Percentiles rank a stretch among this genome's conserved stretches.
Evolutionary conservation across 352 stramenopile genomes (phyloP).

Genomic region (Ophiocytium majus): DNA sequence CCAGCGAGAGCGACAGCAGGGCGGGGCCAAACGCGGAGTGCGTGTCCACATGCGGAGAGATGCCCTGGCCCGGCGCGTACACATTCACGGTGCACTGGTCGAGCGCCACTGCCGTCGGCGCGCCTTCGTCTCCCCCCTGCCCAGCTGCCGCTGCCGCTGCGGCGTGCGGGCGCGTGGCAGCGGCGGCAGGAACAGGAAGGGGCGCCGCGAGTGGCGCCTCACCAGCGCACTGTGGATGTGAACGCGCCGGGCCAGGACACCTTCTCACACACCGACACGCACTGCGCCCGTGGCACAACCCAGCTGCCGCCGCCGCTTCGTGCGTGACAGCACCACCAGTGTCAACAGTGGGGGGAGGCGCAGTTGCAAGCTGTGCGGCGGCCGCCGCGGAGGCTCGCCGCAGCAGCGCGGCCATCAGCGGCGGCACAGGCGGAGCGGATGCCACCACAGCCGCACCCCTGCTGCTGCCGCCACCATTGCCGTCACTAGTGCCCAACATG

Average conservation of each 20-base stretch:
- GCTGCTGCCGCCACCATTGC: too few species aligned
- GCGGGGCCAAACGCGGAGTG: conserved; percentile 51
- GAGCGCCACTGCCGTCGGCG: conserved; percentile 6
- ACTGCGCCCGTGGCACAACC: too few species aligned
- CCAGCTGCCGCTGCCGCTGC: conserved; percentile 4
- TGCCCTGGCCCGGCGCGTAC: conserved; percentile 49
- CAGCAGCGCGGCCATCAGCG: conserved; percentile 25
- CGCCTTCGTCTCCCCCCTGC: too few species aligned
- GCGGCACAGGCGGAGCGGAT: conserved; percentile 29
- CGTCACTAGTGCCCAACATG: too few species aligned
- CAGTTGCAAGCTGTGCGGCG: too few species aligned
- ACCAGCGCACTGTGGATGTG: neutral
- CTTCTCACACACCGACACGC: too few species aligned
- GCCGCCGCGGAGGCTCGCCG: too few species aligned
- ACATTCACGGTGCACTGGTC: conserved; percentile 46
- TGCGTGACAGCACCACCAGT: neutral
- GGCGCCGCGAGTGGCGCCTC: neutral
- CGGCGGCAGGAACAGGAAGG: neutral
- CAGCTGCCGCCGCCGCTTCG: too few species aligned
- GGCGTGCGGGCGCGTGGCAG: neutral
- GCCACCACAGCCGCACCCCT: conserved; percentile 34
- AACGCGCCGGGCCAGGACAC: neutral
- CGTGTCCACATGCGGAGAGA: conserved; percentile 52
- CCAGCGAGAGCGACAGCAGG: conserved; percentile 47
- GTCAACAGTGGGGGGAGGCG: neutral